A percentile compares a stretch with the other conserved stretches of the same genome.
These are phyloP conservation scores for Euclidium syriacum DNA, from an alignment of 345 rosid genomes.

Conservation along the genomic window DNA sequence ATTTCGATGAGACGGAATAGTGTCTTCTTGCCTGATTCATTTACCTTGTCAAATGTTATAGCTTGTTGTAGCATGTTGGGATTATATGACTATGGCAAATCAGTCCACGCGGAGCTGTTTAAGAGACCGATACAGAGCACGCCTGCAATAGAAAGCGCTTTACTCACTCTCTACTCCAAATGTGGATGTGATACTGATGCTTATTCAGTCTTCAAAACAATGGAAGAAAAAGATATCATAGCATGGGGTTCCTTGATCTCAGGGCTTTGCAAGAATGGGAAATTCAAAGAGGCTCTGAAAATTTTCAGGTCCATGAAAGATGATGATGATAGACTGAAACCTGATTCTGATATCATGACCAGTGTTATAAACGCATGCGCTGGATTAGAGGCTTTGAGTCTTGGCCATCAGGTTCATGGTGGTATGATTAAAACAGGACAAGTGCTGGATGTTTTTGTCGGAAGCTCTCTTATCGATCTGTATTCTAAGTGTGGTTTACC, in stretches of 20 bases:
- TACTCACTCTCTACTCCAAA: conserved; percentile 53
- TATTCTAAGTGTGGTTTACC: conserved; percentile 64
- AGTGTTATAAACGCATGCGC: conserved; percentile 50
- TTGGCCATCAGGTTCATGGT: conserved; percentile 55
- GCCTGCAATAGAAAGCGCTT: conserved; percentile 43
- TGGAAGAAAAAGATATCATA: conserved; percentile 54
- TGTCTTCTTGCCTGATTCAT: conserved; percentile 41
- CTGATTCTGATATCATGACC: conserved; percentile 62
- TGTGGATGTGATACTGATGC: conserved; percentile 47
- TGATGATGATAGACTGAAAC: conserved; percentile 37
- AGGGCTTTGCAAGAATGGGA: conserved; percentile 55
- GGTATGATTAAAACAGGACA: conserved; percentile 47
- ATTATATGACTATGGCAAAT: conserved; percentile 45
- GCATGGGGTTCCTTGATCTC: conserved; percentile 76
- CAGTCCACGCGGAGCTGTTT: conserved; percentile 55
- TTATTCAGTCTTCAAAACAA: conserved; percentile 36
- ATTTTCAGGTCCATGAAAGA: conserved; percentile 44
- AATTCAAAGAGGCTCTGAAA: conserved; percentile 47
- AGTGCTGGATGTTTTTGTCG: conserved; percentile 48
- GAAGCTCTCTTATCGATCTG: conserved; percentile 69
- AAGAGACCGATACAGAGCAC: conserved; percentile 44
- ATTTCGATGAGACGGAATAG: conserved; percentile 37
- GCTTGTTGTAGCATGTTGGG: conserved; percentile 45
- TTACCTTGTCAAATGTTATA: conserved; percentile 54
- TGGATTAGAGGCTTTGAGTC: conserved; percentile 41